phyloP scores from a whole-genome alignment of 441 rosid genomes.

The Populus trichocarpa region DNA sequence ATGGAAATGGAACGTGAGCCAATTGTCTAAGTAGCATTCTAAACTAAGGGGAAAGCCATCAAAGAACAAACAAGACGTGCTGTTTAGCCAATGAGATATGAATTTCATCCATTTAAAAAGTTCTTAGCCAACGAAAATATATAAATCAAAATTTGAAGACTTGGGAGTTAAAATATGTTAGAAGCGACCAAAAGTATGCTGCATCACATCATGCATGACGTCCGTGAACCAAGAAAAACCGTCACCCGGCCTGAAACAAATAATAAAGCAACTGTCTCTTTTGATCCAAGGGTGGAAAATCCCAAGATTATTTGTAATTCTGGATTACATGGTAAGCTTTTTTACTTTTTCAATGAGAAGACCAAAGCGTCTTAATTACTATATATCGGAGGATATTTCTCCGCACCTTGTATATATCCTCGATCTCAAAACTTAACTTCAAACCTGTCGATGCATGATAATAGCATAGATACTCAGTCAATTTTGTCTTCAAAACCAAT shows the following conservation, averaged over 20 bases:
- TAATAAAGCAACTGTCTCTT: no score
- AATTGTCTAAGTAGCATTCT: background rate
- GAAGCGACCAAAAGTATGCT: background rate
- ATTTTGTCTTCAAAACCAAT: no score
- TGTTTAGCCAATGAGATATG: background rate
- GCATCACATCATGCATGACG: background rate
- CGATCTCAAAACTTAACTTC: no score
- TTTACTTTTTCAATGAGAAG: no score
- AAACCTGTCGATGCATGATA: no score
- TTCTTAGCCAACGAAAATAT: background rate
- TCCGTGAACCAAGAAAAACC: background rate
- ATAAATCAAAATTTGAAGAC: no score
- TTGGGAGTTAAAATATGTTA: background rate
- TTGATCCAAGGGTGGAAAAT: background rate
- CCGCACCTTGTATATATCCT: no score
- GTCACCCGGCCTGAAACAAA: background rate
- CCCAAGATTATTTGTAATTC: background rate
- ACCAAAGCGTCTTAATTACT: no score
- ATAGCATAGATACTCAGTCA: no score
- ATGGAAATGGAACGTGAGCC: background rate
- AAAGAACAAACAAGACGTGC: background rate
- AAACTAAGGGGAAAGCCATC: background rate
- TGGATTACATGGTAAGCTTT: no score
- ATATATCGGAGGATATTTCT: no score
- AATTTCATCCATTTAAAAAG: background rate